phyloP scores from a whole-genome alignment of 257 asterid species.

The Nicotiana sylvestris region DNA sequence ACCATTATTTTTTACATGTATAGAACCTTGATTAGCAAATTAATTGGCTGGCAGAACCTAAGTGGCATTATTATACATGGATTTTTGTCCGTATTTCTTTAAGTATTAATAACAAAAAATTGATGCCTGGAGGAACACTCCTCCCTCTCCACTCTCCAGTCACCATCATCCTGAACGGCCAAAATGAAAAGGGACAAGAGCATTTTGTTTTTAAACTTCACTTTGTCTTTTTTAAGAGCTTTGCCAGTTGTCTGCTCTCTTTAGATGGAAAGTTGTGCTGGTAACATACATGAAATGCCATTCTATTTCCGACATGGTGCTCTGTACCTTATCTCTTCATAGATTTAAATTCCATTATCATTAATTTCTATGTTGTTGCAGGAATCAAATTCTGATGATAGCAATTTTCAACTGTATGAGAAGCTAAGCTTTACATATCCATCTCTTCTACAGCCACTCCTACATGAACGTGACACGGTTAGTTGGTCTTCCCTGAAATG shows the following conservation, averaged over 20 bases:
- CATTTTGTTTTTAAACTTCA: neutral
- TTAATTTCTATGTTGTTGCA: constrained; percentile 11
- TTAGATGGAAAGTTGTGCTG: neutral
- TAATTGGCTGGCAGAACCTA: neutral
- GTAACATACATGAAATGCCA: neutral
- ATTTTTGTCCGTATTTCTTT: neutral
- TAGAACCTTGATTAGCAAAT: neutral
- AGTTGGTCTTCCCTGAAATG: constrained; percentile 16
- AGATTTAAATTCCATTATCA: neutral
- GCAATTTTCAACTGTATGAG: constrained; percentile 63
- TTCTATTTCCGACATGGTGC: neutral
- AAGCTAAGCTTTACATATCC: constrained; percentile 71
- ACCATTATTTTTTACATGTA: too few species aligned
- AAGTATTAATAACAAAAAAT: neutral
- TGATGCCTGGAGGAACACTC: neutral
- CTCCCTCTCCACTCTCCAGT: neutral
- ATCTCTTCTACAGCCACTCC: constrained; percentile 71
- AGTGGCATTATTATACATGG: neutral
- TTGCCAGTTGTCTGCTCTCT: neutral
- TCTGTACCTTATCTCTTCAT: neutral
- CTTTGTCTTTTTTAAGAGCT: neutral
- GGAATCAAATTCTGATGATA: constrained; percentile 43
- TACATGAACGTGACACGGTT: constrained; percentile 84
- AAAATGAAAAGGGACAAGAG: neutral
- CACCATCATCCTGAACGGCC: neutral